Evolutionary conservation across 768 basidiomycete species (phyloP).

Genomic region (Strobilomyces confusus): DNA sequence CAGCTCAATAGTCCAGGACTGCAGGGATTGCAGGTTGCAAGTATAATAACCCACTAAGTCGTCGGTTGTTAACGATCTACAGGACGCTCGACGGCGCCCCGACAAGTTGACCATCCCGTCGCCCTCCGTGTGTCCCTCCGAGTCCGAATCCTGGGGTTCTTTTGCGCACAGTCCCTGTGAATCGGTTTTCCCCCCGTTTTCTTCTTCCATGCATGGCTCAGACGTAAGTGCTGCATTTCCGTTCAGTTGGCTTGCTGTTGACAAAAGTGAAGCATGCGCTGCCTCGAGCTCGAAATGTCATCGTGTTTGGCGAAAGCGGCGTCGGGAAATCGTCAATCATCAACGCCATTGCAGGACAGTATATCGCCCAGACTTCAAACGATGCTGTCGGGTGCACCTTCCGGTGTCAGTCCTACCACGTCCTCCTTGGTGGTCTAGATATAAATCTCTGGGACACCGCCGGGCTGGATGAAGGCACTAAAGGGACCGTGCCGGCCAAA

Average conservation of each 20-base stretch:
- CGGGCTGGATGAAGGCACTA: slow-evolving; percentile 31
- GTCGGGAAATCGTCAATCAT: slow-evolving; percentile 40
- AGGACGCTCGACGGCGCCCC: slow-evolving; percentile 12
- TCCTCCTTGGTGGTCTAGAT: slow-evolving; percentile 14
- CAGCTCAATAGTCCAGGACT: not conserved
- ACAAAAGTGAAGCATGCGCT: slow-evolving; percentile 6
- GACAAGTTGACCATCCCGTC: slow-evolving; percentile 12
- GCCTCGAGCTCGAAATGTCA: slow-evolving; percentile 27
- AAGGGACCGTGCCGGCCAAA: slow-evolving; percentile 25
- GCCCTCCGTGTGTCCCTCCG: not conserved
- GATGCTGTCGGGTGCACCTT: slow-evolving; percentile 35
- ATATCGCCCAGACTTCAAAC: slow-evolving; percentile 29
- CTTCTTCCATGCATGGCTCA: slow-evolving; percentile 6
- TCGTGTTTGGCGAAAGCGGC: slow-evolving; percentile 41
- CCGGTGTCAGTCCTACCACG: slow-evolving; percentile 18
- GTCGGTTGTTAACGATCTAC: not conserved
- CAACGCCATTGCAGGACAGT: slow-evolving; percentile 33
- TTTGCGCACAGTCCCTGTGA: slow-evolving; percentile 11
- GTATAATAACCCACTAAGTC: not conserved
- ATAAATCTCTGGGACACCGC: slow-evolving; percentile 32
- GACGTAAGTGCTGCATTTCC: slow-evolving; percentile 6
- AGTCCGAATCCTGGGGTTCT: slow-evolving; percentile 1
- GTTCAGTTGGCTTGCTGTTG: not conserved
- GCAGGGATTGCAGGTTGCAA: slow-evolving; percentile 3
- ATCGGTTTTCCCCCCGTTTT: slow-evolving; percentile 2